Base-by-base conservation (phyloP, 192 early-diverging fungal genomes). In the Polychytrium aggregatum region DNA sequence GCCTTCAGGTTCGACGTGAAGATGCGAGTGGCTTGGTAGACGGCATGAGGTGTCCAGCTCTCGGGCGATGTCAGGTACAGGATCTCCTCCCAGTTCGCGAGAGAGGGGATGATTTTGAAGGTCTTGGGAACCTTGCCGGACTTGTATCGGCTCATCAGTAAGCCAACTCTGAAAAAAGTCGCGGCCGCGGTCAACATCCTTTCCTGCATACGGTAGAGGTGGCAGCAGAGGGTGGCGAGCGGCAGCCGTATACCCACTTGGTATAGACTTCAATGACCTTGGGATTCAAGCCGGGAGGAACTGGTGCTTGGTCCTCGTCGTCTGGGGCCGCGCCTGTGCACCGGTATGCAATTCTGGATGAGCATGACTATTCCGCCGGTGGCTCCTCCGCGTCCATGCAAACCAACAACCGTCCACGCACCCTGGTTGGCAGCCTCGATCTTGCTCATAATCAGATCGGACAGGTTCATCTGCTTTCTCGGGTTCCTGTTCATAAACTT, bases 1-100 rank as follows among this genome's bases (percentile, higher is more conserved):
- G 83, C 78, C 64, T 93, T 93, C 70, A 98, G 75, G 62, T 92
- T 95, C n/a, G 92, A 95, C 27, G 88, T 87, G 67, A 98, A 97
- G 62, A 98, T 83, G 29, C 89, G 73, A 3, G 92, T 94, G 4
- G 95, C 95, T 66, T 92, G 84, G 65, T 92, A 97, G 13, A 81
- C 83, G 1, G 95, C 95, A 54, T 97, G 84, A n/a, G 93, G 86
- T 7, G 95, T 92, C 95, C 95, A 98, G 31, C 78, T 72, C 27
- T 85, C 82, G 0, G 95, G 95, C 18, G 68, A 71, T 2, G 95
- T 98, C 35, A 96, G 67, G 57, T 85, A 90, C 50, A 98, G 60
- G 30, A 98, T 79, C 59, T 98, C 88, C 62, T 98, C 92, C 95
- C 95, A 98, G 73, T 98, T 87, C 34, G 77, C 68, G 36, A 98